phyloP scores from a whole-genome alignment of 2,329 filamentous ascomycete genomes.

The Dothidotthia symphoricarpi region DNA sequence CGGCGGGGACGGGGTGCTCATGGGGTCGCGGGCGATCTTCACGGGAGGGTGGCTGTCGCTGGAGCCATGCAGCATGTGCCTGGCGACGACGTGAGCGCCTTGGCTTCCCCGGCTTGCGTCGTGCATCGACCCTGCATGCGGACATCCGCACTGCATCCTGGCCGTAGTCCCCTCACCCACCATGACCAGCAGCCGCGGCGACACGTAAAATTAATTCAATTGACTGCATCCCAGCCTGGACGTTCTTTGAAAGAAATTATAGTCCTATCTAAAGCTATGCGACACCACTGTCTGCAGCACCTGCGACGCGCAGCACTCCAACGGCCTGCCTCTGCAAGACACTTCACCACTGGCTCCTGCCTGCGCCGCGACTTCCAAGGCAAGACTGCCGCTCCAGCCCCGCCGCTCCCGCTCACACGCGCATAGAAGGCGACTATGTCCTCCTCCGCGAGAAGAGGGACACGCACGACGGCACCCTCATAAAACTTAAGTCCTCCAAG shows the following conservation, averaged over 20 bases:
- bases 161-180: too few species aligned
- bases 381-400: slow-evolving; percentile 11
- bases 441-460: slow-evolving; percentile 45
- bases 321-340: slow-evolving; percentile 7
- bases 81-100: slow-evolving; percentile 7
- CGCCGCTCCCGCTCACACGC: slow-evolving; percentile 12
- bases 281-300: slow-evolving; percentile 7
- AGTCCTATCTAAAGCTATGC: slow-evolving; percentile 21
- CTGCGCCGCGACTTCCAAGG: slow-evolving; percentile 31
- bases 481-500: slow-evolving; percentile 40
- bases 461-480: slow-evolving; percentile 39
- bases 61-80: background rate
- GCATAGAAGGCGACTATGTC: slow-evolving; percentile 42
- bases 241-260: too few species aligned
- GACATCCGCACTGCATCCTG: slow-evolving; percentile 2
- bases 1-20: slow-evolving; percentile 11
- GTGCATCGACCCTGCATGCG: slow-evolving; percentile 12
- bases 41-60: slow-evolving; percentile 3
- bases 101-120: slow-evolving; percentile 16
- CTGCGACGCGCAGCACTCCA: slow-evolving; percentile 5
- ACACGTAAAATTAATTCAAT: slow-evolving; percentile 15
- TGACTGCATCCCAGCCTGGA: too few species aligned
- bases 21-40: slow-evolving; percentile 9
- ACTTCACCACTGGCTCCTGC: slow-evolving; percentile 20
- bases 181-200: slow-evolving; percentile 6